Percentiles rank a stretch among this genome's conserved stretches.
Conservation (phyloP, 2,329 filamentous ascomycete genomes). For the Ophiostoma triangulosporum region DNA sequence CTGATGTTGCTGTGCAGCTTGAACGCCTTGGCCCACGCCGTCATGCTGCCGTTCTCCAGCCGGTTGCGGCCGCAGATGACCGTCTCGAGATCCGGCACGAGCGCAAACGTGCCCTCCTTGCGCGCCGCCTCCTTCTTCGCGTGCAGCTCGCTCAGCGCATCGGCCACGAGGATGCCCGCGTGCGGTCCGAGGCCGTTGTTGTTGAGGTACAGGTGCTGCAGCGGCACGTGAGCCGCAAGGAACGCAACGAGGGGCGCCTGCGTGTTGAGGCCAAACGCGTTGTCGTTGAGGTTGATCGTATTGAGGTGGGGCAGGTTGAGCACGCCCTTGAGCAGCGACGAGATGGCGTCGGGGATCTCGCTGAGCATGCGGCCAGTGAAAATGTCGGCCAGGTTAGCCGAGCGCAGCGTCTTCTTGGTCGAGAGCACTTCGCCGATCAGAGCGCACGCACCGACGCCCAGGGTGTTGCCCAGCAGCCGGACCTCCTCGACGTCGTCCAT, state of each 20-base stretch:
- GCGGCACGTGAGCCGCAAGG: constrained; percentile 71
- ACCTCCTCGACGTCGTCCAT: constrained; percentile 73
- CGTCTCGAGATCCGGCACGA: constrained; percentile 80
- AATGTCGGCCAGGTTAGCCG: constrained; percentile 90
- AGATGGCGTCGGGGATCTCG: constrained; percentile 86
- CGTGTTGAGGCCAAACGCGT: constrained; percentile 93
- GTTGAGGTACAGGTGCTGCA: constrained; percentile 91
- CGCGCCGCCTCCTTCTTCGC: constrained; percentile 69
- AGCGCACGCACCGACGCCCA: constrained; percentile 79
- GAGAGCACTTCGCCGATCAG: constrained; percentile 70
- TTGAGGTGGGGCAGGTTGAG: constrained; percentile 75
- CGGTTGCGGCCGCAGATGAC: constrained; percentile 93
- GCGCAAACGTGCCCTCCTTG: constrained; percentile 40
- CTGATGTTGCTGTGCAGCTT: constrained; percentile 70
- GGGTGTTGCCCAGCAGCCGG: constrained; percentile 76
- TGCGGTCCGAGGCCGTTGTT: constrained; percentile 95
- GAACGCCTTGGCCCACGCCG: constrained; percentile 81
- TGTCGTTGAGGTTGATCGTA: constrained; percentile 93
- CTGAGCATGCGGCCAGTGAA: constrained; percentile 88
- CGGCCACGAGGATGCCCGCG: constrained; percentile 76
- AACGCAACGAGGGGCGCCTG: constrained; percentile 88
- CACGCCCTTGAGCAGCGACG: constrained; percentile 70
- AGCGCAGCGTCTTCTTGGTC: constrained; percentile 70
- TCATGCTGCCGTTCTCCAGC: constrained; percentile 89
- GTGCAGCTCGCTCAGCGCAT: constrained; percentile 73